Evolutionary conservation across 768 basidiomycete species (phyloP).

Genomic region (Dacryopinax primogenitus): DNA sequence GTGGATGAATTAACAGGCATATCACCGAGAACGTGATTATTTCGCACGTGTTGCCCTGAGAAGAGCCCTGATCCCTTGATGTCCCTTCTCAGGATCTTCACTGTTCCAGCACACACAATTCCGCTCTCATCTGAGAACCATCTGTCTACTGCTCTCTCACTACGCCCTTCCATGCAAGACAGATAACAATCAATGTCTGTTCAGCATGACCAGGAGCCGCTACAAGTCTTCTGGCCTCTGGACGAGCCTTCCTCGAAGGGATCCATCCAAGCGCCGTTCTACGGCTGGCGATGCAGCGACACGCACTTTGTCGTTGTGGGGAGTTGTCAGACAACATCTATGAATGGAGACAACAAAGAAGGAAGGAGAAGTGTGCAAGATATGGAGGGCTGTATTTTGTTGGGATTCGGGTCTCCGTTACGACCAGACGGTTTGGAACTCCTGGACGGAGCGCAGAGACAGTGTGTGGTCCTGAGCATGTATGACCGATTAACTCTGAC

Average conservation of each 20-base stretch:
- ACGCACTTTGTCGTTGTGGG: neutral
- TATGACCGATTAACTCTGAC: too few relatives aligned
- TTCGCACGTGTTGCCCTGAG: too few relatives aligned
- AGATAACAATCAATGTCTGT: neutral
- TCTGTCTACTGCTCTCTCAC: neutral
- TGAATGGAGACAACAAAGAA: neutral
- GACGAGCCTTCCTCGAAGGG: neutral
- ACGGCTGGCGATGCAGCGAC: slow-evolving; percentile 5
- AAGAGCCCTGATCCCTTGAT: too few relatives aligned
- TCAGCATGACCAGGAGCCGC: neutral
- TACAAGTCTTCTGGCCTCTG: slow-evolving; percentile 1
- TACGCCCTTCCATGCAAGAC: neutral
- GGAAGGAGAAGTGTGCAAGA: too few relatives aligned
- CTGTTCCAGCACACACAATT: neutral
- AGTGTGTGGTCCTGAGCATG: too few relatives aligned
- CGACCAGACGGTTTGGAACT: too few relatives aligned
- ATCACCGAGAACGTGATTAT: too few relatives aligned
- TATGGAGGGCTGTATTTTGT: neutral
- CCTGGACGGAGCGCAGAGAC: too few relatives aligned
- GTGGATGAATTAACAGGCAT: too few relatives aligned
- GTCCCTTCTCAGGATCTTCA: too few relatives aligned
- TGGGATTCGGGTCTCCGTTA: neutral
- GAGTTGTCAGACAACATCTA: neutral
- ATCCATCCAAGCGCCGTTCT: neutral
- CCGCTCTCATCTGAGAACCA: neutral